phyloP scores from a whole-genome alignment of 106 monocot genomes.

The Posidonia australis region DNA sequence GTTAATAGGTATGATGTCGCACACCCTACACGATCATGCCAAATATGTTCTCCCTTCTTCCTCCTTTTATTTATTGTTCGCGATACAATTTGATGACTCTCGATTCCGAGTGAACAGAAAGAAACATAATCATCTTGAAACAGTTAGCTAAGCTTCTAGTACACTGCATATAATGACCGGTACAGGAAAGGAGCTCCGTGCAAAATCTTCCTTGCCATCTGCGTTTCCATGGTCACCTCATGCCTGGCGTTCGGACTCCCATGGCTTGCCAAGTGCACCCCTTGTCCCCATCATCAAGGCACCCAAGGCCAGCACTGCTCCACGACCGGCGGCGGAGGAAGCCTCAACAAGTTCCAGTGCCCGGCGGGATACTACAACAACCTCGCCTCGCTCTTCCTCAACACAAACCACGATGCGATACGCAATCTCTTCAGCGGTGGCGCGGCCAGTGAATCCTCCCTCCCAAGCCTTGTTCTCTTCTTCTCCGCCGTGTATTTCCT shows the following conservation, averaged over 20 bases:
- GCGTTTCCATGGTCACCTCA: conserved; percentile 43
- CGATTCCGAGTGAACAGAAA: too few relatives aligned
- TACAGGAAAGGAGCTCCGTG: conserved; percentile 49
- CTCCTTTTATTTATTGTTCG: too few relatives aligned
- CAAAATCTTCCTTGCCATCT: conserved; percentile 50
- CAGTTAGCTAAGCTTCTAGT: too few relatives aligned
- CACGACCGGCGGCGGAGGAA: conserved; percentile 38
- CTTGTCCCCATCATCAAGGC: conserved; percentile 42
- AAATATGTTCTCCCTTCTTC: too few relatives aligned
- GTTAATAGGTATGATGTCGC: conserved; percentile 81
- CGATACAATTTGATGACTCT: too few relatives aligned
- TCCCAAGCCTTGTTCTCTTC: conserved; percentile 35
- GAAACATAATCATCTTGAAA: too few relatives aligned
- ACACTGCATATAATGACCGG: background rate
- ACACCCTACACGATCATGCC: too few relatives aligned
- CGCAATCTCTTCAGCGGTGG: conserved; percentile 42
- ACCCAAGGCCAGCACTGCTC: conserved; percentile 27
- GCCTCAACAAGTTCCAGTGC: conserved; percentile 53
- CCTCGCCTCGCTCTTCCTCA: conserved; percentile 51
- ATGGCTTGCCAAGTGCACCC: conserved; percentile 43
- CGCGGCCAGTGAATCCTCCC: conserved; percentile 23
- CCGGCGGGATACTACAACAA: conserved; percentile 51
- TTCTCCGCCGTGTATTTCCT: conserved; percentile 34
- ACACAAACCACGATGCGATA: conserved; percentile 52
- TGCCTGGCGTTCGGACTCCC: conserved; percentile 52